Evolutionary conservation across 1,284 basidiomycete genomes (phyloP).

Genomic region (Peniophora sp.): DNA sequence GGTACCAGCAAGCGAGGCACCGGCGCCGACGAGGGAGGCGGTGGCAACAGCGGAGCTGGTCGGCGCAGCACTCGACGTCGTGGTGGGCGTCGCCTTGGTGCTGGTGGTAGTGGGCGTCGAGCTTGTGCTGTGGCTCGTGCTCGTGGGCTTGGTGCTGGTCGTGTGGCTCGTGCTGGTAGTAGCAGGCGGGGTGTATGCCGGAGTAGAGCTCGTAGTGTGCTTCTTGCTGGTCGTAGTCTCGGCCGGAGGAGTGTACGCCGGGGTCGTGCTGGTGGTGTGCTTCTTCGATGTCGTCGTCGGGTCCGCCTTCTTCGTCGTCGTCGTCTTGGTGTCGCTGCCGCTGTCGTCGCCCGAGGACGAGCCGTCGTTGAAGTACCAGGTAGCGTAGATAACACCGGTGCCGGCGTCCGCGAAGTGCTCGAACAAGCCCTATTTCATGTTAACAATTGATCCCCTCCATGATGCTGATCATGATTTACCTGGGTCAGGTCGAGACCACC

Average conservation of each 20-base stretch:
- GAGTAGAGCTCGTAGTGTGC: neutral
- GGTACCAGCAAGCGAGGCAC: slow-evolving; percentile 17
- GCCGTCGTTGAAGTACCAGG: slow-evolving; percentile 36
- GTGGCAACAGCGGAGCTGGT: slow-evolving; percentile 6
- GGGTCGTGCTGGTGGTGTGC: slow-evolving; percentile 49
- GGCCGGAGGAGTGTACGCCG: neutral
- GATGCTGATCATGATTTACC: too few relatives aligned
- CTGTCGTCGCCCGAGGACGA: neutral
- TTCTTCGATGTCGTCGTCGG: neutral
- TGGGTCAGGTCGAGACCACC: slow-evolving; percentile 73
- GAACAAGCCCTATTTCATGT: slow-evolving; percentile 68
- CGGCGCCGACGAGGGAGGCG: slow-evolving; percentile 11
- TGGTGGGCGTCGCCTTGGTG: slow-evolving; percentile 12
- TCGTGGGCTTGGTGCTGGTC: slow-evolving; percentile 4
- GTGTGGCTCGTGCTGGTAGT: slow-evolving; percentile 1
- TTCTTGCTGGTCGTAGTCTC: neutral
- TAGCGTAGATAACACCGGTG: slow-evolving; percentile 47
- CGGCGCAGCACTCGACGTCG: slow-evolving; percentile 14
- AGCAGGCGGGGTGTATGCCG: neutral
- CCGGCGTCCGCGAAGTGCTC: slow-evolving; percentile 37
- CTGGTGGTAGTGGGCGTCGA: slow-evolving; percentile 14
- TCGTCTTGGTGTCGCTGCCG: neutral
- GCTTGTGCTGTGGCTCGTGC: neutral
- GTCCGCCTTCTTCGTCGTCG: neutral
- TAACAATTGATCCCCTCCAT: too few relatives aligned